A percentile compares a stretch with the other conserved stretches of the same genome.
These are phyloP conservation scores for Curvularia verruculosa DNA, from an alignment of 2,329 filamentous ascomycete genomes.

Conservation along the genomic window DNA sequence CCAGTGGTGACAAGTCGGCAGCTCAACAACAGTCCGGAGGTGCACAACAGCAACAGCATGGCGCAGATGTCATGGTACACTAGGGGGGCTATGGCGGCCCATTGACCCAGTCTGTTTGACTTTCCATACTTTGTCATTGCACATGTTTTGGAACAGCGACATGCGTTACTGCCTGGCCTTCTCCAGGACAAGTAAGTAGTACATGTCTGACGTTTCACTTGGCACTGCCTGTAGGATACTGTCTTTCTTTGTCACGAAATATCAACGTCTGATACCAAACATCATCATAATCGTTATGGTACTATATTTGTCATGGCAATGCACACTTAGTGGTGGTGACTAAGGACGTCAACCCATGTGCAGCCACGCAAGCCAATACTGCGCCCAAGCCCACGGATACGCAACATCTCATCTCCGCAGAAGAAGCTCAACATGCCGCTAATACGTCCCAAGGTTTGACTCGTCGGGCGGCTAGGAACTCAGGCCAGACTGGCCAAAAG, in stretches of 20 bases:
- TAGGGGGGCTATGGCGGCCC: slow-evolving; percentile 21
- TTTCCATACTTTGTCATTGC: slow-evolving; percentile 5
- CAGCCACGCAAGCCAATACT: slow-evolving; percentile 23
- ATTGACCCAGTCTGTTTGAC: background rate
- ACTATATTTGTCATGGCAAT: slow-evolving; percentile 2
- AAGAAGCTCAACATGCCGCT: slow-evolving; percentile 24
- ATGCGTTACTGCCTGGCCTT: background rate
- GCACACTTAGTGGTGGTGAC: background rate
- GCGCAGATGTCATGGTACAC: slow-evolving; percentile 51
- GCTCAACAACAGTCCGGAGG: slow-evolving; percentile 32
- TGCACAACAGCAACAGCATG: slow-evolving; percentile 32
- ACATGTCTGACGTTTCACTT: slow-evolving; percentile 1
- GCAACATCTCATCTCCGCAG: slow-evolving; percentile 20
- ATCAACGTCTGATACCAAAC: background rate
- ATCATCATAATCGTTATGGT: background rate
- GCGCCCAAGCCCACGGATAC: slow-evolving; percentile 14
- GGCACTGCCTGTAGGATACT: slow-evolving; percentile 1
- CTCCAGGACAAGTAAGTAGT: slow-evolving; percentile 4
- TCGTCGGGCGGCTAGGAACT: slow-evolving; percentile 19
- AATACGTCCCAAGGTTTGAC: slow-evolving; percentile 13
- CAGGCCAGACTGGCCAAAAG: slow-evolving; percentile 20
- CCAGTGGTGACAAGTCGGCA: slow-evolving; percentile 44
- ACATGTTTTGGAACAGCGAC: slow-evolving; percentile 2
- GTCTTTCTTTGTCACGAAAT: slow-evolving; percentile 9
- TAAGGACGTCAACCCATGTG: background rate